Base-by-base conservation (phyloP, 441 rosid genomes). In the Gossypium lobatum region DNA sequence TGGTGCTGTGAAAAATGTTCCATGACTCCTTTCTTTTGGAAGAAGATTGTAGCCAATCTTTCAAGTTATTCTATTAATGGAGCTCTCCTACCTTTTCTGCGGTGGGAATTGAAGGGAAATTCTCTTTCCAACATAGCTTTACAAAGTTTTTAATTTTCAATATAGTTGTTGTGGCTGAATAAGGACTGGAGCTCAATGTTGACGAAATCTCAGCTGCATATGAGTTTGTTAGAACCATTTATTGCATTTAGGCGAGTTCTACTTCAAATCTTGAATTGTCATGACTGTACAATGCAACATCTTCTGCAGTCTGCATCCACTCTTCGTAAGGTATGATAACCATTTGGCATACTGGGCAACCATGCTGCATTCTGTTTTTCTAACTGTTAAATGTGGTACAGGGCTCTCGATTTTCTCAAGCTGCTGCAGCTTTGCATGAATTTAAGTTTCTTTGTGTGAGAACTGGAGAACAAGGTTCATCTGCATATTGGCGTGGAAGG, bases 181-280 rank as follows among this genome's bases (percentile, higher is more conserved):
- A 78, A 70, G 74, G 91, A 89, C 50, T 93, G 98, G 97, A 89
- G 74, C 82, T 83, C 89, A 75, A 88, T 88, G 82, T 79, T 90
- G 88, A 81, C 77, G 65, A 87, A 81, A 77, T 79, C 93, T 54
- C 93, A 89, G 82, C 85, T 93, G 77, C 99, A 95, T 85, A 89
- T 95, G 98, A 89, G 86, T 86, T 82, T 95, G 81, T 81, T 95
- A 79, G 99, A 93, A 80, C 98, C 99, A 76, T 89, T 95, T 79
- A 89, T 90, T 73, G 93, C 97, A 76, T 93, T 95, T 80, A 89
- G 99, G 81, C 83, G 94, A 64, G 91, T 90, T 60, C 86, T 95
- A 68, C 95, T 93, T 81, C 91, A 93, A 82, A 86, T 90, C 76
- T 80, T 95, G 90, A 82, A 86, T 64, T 91, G 96, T 73, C 79